Evolutionary conservation across 495 filamentous ascomycete species (phyloP), one percentile per base, ranked within the genome.

Genomic region (Penicillium turbatum): DNA sequence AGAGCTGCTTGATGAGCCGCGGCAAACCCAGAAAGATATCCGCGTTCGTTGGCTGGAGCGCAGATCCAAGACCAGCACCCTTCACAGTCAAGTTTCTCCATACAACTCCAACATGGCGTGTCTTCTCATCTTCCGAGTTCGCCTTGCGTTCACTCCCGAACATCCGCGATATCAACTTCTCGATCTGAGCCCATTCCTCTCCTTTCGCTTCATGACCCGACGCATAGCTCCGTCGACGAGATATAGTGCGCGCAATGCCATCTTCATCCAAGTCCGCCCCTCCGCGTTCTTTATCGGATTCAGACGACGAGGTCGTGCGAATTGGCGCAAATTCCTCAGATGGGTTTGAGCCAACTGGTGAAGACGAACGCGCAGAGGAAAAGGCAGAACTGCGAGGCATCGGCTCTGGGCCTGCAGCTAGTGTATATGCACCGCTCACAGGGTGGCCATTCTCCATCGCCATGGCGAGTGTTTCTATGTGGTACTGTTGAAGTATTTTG

Each of bases 121-220:
- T 73, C 53, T 86, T 81, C 64, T 87, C 85, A 61, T 88, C 86
- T 50, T 87, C 79, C 0, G 83, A 86, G 7, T 80, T 66, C 15
- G 74, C 78, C 54, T 85, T 80, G 29, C 86, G 71, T 37, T 80
- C 75, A 38, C 69, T 70, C 27, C 77, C 86, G 61, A 84, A 90
- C 78, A 86, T 86, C 1, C 79, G 76, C 16, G 83, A 85, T 56
- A 87, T 79, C 12, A 86, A 54, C 27, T 61, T 69, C 54, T 82
- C 71, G 32, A 87, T 80, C 61, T 86, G 82, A 13, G 70, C 77
- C 60, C 74, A 75, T 45, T 83, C 79, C 39, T 82, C 80, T 16
- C 77, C 72, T 24, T 66, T 51, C 6, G 63, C 57, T 11, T 68
- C 56, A 8, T 67, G 49, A 9, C 55, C 65, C 2, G 74, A 74